These are phyloP conservation scores for Populus hybrid DNA, from an alignment of 441 rosid genomes.

Conservation along the genomic window DNA sequence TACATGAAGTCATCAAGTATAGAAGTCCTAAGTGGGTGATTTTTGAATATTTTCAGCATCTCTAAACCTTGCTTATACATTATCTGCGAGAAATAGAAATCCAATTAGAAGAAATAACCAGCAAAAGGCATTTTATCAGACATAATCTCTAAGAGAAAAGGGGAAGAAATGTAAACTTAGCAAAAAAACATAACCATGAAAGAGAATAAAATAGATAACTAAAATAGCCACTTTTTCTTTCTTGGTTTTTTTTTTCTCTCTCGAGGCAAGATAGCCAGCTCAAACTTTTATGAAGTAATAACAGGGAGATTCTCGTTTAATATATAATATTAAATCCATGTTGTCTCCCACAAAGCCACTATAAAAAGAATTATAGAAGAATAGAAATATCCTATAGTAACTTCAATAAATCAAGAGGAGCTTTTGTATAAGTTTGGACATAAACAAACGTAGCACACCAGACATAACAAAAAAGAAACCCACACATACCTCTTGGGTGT, in stretches of 20 bases:
- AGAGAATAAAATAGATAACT: not conserved
- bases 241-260: too few relatives aligned
- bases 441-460: not conserved
- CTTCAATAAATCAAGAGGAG: not conserved
- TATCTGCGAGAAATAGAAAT: conserved; percentile 41
- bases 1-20: conserved; percentile 77
- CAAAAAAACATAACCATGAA: not conserved
- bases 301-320: not conserved
- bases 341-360: not conserved
- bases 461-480: not conserved
- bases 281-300: not conserved
- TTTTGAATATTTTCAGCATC: conserved; percentile 74
- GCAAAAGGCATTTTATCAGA: not conserved
- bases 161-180: not conserved
- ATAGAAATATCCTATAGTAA: not conserved
- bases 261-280: not conserved
- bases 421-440: not conserved
- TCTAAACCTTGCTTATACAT: conserved; percentile 72
- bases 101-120: not conserved
- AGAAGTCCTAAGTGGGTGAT: conserved; percentile 52
- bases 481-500: conserved; percentile 81
- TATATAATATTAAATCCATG: not conserved
- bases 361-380: not conserved
- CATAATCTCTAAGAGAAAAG: not conserved
- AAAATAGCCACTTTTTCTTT: too few relatives aligned